A percentile compares a stretch with the other conserved stretches of the same genome.
These are phyloP conservation scores for Eimeria maxima DNA, from an alignment of 169 alveolate genomes.

Conservation along the genomic window DNA sequence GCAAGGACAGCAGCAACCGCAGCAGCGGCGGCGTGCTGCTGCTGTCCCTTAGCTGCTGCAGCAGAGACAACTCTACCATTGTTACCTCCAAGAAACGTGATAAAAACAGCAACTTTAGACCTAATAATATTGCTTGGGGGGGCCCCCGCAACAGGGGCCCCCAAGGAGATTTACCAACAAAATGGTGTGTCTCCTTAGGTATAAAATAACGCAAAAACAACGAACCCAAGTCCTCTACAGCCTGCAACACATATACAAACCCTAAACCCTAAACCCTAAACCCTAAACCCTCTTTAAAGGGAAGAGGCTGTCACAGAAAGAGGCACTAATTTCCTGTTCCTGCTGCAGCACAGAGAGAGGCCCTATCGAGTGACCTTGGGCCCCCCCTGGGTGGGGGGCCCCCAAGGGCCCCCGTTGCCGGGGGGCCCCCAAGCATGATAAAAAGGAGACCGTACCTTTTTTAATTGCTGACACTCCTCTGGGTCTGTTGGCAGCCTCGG, in stretches of 20 bases:
- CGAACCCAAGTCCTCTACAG: slow-evolving; percentile 17
- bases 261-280: slow-evolving; percentile 39
- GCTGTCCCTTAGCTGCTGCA: slow-evolving; percentile 48
- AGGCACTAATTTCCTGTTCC: background rate
- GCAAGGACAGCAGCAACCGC: slow-evolving; percentile 63
- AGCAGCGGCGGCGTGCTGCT: slow-evolving; percentile 54
- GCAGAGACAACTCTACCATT: slow-evolving; percentile 7
- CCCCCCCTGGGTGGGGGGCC: slow-evolving; percentile 22
- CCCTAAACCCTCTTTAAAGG: background rate
- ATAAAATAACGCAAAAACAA: background rate
- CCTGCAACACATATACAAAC: slow-evolving; percentile 2
- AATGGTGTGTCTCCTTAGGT: background rate
- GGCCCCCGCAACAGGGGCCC: slow-evolving; percentile 51
- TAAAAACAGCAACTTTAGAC: slow-evolving; percentile 40
- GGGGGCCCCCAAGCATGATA: background rate
- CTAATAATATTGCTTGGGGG: slow-evolving; percentile 34
- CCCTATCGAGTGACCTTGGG: background rate
- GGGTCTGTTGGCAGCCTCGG: slow-evolving; percentile 4
- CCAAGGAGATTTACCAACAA: slow-evolving; percentile 10
- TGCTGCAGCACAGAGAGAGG: background rate
- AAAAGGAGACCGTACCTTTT: background rate
- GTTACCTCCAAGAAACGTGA: background rate
- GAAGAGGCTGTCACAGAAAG: background rate
- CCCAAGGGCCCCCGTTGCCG: slow-evolving; percentile 20
- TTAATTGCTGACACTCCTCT: background rate